Conservation (phyloP, 2,329 filamentous ascomycete genomes). For the Fusarium sp. region DNA sequence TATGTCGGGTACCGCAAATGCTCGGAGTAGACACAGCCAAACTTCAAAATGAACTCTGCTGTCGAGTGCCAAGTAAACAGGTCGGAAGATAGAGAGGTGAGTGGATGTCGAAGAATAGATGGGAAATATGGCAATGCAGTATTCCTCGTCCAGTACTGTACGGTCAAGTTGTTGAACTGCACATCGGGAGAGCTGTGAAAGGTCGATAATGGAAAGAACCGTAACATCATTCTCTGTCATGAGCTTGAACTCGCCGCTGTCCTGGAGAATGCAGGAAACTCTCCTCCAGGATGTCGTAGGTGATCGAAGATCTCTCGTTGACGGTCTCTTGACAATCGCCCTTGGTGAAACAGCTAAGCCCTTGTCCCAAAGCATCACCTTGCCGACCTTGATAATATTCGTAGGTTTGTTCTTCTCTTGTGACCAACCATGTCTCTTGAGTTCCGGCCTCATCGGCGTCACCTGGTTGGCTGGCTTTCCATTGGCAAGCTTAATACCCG, state of each 20-base stretch:
- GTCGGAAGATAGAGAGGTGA: constrained; percentile 81
- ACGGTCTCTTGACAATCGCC: constrained; percentile 67
- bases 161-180: constrained; percentile 91
- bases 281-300: constrained; percentile 78
- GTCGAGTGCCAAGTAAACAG: constrained; percentile 89
- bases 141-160: constrained; percentile 91
- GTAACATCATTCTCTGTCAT: constrained; percentile 87
- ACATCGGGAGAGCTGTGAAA: constrained; percentile 88
- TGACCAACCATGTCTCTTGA: constrained; percentile 56
- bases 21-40: constrained; percentile 92
- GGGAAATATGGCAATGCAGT: constrained; percentile 94
- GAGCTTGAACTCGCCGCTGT: constrained; percentile 94
- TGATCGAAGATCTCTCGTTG: constrained; percentile 66
- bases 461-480: constrained; percentile 51
- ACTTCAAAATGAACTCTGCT: constrained; percentile 93
- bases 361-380: constrained; percentile 92
- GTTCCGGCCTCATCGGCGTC: constrained; percentile 55
- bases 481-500: constrained; percentile 65
- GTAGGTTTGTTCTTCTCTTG: constrained; percentile 50
- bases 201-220: constrained; percentile 83
- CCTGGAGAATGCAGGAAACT: constrained; percentile 92
- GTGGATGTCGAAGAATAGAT: constrained; percentile 84
- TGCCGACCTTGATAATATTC: constrained; percentile 95
- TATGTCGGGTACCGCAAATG: constrained; percentile 91
- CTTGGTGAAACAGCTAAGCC: constrained; percentile 67